phyloP scores from a whole-genome alignment of 495 filamentous ascomycete species.

The Aspergillus steynii region DNA sequence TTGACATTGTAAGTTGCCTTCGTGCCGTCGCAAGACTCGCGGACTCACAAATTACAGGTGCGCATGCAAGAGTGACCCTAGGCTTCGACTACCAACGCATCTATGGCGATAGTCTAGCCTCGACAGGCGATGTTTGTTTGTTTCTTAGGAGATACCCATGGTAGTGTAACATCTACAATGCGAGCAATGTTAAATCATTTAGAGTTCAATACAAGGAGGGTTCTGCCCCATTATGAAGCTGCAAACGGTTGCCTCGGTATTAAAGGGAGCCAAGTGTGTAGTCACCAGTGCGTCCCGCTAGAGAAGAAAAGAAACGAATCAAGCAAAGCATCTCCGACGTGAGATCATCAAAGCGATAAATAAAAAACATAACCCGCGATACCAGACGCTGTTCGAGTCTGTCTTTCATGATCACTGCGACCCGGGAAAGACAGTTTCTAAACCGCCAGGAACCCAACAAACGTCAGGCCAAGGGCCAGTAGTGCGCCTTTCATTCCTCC shows the following conservation, averaged over 20 bases:
- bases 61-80: neutral
- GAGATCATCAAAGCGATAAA: neutral
- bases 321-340: neutral
- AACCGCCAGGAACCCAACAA: conserved; percentile 10
- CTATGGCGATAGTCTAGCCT: neutral
- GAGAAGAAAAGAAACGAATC: conserved; percentile 5
- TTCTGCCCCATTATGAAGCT: conserved; percentile 11
- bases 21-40: neutral
- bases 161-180: conserved; percentile 17
- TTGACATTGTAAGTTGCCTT: neutral
- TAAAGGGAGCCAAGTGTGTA: conserved; percentile 7
- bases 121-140: conserved; percentile 21
- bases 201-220: conserved; percentile 14
- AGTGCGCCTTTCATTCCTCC: conserved; percentile 4
- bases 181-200: conserved; percentile 4
- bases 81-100: neutral
- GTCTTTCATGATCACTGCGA: neutral
- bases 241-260: conserved; percentile 9
- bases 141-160: conserved; percentile 35
- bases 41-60: neutral
- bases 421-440: neutral
- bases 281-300: conserved; percentile 5
- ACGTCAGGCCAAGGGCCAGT: conserved; percentile 11
- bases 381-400: conserved; percentile 2
- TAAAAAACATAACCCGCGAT: conserved; percentile 4